Evolutionary conservation across 2,329 filamentous ascomycete genomes (phyloP), one percentile per base, ranked within the genome.

Genomic region (Colletotrichum orbiculare): DNA sequence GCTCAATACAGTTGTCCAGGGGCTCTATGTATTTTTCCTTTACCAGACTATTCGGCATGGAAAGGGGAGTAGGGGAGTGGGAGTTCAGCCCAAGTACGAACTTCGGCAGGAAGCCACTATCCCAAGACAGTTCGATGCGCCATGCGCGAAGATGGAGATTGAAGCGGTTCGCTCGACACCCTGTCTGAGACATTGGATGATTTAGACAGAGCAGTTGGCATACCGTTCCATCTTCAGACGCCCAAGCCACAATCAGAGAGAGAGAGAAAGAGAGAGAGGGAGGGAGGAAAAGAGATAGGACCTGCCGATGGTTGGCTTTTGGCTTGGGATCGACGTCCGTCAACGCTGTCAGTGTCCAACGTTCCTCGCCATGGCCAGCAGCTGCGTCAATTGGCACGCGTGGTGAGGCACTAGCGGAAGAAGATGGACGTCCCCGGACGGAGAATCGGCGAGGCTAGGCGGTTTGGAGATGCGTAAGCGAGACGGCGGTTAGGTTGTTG

Each of bases 401-500:
- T 52, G 47, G 33, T 55, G 47, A 48, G 48, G 52, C 47, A 39
- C 47, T 62, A 62, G 46, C 63, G 41, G 52, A 53, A 63, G 46
- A 46, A 53, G 58, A 57, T 56, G 52, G 58, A 54, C 42, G 52
- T 63, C 58, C 63, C 63, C 58, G 52, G 63, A 63, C 63, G 52
- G 62, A 57, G 62, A 62, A 56, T 38, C 62, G 52, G 58, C 63
- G 58, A 63, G 52, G 58, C 63, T 65, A 63, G 58, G 58, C 63
- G 47, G 47, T 65, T 65, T 62, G 57, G 62, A 65, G 62, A 52
- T 43, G 63, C 52, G 37, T 63, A 65, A 65, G 63, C 63, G 63
- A 65, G 63, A 11, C 47, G 13, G 63, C 58, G 59, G 58, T 62
- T 57, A 62, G 62, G 61, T 65, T 65, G 63, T 65, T 65, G 63